Evolutionary conservation across 768 basidiomycete genomes (phyloP).

Genomic region (Gelatoporia subvermispora): DNA sequence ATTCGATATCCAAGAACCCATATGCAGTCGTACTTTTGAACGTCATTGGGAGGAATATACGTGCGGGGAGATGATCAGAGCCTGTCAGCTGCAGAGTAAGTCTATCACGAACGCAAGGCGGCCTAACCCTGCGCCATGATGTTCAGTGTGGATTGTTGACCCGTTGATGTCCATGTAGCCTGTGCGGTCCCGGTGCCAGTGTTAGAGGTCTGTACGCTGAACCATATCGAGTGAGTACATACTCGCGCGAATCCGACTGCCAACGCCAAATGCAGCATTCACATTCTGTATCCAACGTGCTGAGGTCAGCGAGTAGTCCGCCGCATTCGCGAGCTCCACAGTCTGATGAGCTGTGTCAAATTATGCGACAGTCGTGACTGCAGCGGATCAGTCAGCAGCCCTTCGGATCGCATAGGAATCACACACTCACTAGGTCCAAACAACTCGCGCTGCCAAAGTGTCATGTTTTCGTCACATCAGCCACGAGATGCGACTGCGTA

Average conservation of each 20-base stretch:
- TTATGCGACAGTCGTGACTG: constrained; percentile 40
- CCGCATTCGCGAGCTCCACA: constrained; percentile 48
- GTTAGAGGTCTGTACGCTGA: too few relatives aligned
- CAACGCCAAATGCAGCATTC: constrained; percentile 38
- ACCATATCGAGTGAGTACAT: constrained; percentile 1
- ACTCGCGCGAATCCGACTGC: constrained; percentile 46
- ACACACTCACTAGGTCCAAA: constrained; percentile 54
- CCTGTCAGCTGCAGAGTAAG: too few relatives aligned
- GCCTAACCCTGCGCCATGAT: constrained; percentile 27
- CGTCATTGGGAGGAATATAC: too few relatives aligned
- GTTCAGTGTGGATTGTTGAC: constrained; percentile 42
- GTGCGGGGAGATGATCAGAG: too few relatives aligned
- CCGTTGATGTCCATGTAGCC: constrained; percentile 56
- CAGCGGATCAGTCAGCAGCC: neutral
- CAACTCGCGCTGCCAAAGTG: constrained; percentile 52
- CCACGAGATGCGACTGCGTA: constrained; percentile 49
- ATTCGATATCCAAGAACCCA: constrained; percentile 16
- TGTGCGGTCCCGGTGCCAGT: constrained; percentile 12
- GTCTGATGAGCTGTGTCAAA: constrained; percentile 52
- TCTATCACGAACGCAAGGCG: constrained; percentile 50
- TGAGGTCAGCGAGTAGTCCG: constrained; percentile 47
- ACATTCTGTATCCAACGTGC: constrained; percentile 49
- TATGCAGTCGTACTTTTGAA: constrained; percentile 19
- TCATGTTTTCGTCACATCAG: constrained; percentile 43
- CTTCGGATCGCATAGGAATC: neutral